phyloP scores from a whole-genome alignment of 2,329 filamentous ascomycete species.

The Alternaria ventricosa region DNA sequence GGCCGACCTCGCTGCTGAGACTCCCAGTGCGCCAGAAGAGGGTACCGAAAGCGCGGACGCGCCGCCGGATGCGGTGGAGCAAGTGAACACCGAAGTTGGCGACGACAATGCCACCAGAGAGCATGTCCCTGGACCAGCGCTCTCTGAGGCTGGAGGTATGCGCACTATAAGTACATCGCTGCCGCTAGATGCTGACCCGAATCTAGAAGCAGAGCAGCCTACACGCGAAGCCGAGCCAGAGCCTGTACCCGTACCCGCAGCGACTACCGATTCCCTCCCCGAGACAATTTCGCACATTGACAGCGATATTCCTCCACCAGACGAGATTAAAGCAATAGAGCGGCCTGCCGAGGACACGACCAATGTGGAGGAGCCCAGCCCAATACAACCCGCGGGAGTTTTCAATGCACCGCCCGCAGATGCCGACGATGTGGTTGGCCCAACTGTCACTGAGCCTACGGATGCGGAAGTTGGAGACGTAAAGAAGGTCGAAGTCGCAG shows the following conservation, averaged over 20 bases:
- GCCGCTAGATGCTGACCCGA: conserved; percentile 1
- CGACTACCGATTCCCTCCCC: conserved; percentile 23
- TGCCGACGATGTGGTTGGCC: conserved; percentile 25
- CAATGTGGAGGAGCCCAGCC: conserved; percentile 22
- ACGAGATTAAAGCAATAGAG: conserved; percentile 18
- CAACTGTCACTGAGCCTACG: conserved; percentile 22
- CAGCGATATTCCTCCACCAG: conserved; percentile 22
- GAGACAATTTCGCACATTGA: conserved; percentile 33
- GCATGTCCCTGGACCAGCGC: conserved; percentile 18
- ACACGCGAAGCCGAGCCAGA: conserved; percentile 8
- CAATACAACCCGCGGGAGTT: conserved; percentile 18
- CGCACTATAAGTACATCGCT: background rate
- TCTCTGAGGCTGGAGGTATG: conserved; percentile 33
- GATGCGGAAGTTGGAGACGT: conserved; percentile 19
- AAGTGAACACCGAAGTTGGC: conserved; percentile 10
- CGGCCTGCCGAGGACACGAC: conserved; percentile 23
- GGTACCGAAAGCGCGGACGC: conserved; percentile 9
- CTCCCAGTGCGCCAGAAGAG: background rate
- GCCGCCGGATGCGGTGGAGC: conserved; percentile 6
- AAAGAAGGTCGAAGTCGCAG: conserved; percentile 1
- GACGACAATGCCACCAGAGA: background rate
- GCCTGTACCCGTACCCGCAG: conserved; percentile 12
- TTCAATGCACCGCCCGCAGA: conserved; percentile 25
- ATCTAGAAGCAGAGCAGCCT: conserved; percentile 15
- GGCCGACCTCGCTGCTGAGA: conserved; percentile 18